These are phyloP conservation scores for Colletotrichum sidae DNA, from an alignment of 2,329 filamentous ascomycete species.

Conservation along the genomic window DNA sequence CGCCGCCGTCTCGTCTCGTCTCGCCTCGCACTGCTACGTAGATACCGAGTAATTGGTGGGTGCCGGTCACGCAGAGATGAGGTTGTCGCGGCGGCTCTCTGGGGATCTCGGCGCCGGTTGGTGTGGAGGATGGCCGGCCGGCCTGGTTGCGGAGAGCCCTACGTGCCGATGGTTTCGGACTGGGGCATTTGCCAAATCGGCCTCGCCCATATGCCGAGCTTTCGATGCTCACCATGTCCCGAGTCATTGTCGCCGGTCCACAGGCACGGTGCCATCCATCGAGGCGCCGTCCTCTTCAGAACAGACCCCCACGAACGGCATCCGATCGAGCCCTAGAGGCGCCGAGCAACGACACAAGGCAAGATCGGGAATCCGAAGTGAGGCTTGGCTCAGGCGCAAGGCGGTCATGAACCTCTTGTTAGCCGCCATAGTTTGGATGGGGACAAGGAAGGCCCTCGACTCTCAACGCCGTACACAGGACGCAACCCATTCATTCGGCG, in stretches of 20 bases:
- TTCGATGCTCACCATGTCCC: slow-evolving; percentile 2
- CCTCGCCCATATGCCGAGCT: slow-evolving; percentile 14
- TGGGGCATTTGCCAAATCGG: slow-evolving; percentile 7
- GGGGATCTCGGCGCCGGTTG: slow-evolving; percentile 24
- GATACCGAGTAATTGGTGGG: no score
- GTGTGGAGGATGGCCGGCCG: slow-evolving; percentile 18
- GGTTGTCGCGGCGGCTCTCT: slow-evolving; percentile 20
- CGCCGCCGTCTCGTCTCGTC: slow-evolving; percentile 22
- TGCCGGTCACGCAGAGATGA: slow-evolving; percentile 12
- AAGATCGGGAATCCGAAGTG: no score
- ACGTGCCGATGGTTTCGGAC: slow-evolving; percentile 16
- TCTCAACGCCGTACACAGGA: no score
- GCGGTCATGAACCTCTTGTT: not conserved
- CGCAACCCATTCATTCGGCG: no score
- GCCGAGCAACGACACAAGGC: no score
- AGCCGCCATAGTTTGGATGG: not conserved
- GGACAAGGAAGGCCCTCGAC: no score
- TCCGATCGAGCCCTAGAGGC: not conserved
- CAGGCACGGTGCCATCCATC: slow-evolving; percentile 6
- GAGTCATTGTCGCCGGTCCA: slow-evolving; percentile 1
- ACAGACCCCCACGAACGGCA: not conserved
- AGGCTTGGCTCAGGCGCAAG: not conserved
- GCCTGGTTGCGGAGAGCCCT: not conserved
- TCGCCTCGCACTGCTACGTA: not conserved
- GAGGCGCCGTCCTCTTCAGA: slow-evolving; percentile 16